phyloP scores from a whole-genome alignment of 495 filamentous ascomycete genomes.

The Penicillium cinerascens region DNA sequence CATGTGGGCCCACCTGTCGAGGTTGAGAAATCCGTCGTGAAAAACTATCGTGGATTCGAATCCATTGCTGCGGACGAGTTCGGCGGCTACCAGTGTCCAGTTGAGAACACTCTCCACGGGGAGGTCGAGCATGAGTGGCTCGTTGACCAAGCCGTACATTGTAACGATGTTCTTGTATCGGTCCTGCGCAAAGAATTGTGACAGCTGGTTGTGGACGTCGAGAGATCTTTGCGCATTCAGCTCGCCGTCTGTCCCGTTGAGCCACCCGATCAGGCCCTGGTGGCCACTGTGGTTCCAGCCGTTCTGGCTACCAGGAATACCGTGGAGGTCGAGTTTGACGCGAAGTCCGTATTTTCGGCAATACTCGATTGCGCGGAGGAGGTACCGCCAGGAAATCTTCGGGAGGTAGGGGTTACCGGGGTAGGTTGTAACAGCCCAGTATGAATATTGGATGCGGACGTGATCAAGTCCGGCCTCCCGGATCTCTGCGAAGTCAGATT shows the following conservation, averaged over 20 bases:
- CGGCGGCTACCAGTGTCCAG: conserved; percentile 65
- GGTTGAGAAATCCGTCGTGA: conserved; percentile 80
- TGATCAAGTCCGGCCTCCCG: conserved; percentile 89
- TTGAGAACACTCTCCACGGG: conserved; percentile 54
- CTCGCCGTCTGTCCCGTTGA: conserved; percentile 65
- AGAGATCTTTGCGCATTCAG: conserved; percentile 70
- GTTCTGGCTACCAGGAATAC: conserved; percentile 78
- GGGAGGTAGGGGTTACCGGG: conserved; percentile 84
- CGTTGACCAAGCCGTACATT: conserved; percentile 84
- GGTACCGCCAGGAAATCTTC: conserved; percentile 88
- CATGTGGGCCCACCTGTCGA: conserved; percentile 73
- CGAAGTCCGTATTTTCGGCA: conserved; percentile 89
- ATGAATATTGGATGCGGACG: conserved; percentile 89
- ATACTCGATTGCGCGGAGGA: conserved; percentile 89
- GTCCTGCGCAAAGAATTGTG: conserved; percentile 79
- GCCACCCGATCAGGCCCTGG: conserved; percentile 68
- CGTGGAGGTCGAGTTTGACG: conserved; percentile 93
- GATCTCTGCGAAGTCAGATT: conserved; percentile 81
- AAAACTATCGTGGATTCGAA: conserved; percentile 64
- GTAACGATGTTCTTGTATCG: conserved; percentile 80
- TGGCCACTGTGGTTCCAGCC: conserved; percentile 87
- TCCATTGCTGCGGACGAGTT: conserved; percentile 66
- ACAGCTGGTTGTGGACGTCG: conserved; percentile 76
- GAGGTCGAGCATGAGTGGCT: conserved; percentile 73
- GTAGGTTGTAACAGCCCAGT: conserved; percentile 90